Conservation (phyloP, 257 asterid species). For the Mentha longifolia region DNA sequence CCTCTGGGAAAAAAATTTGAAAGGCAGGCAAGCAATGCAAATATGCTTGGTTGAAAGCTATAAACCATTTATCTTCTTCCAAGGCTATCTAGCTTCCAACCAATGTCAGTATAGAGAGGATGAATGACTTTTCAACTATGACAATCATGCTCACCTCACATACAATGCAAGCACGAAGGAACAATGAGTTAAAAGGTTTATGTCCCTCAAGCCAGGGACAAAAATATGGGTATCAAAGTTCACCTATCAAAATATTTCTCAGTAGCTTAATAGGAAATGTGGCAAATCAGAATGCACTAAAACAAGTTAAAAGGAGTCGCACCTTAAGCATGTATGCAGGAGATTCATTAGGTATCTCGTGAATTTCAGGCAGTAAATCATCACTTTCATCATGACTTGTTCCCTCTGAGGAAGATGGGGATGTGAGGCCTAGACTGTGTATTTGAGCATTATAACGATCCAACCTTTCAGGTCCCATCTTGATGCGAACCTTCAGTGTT, state of each 20-base stretch:
- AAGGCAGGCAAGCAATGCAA: slow-evolving; percentile 6
- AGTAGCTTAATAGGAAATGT: not conserved
- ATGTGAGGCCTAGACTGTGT: slow-evolving; percentile 76
- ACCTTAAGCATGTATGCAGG: slow-evolving; percentile 69
- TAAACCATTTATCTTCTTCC: slow-evolving; percentile 8
- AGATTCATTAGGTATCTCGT: slow-evolving; percentile 54
- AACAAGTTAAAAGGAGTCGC: slow-evolving; percentile 30
- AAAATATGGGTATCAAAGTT: not conserved
- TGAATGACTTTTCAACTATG: slow-evolving; percentile 1
- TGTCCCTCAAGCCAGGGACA: not conserved
- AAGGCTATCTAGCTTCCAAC: slow-evolving; percentile 17
- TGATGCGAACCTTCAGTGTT: slow-evolving; percentile 71
- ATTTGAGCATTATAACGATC: slow-evolving; percentile 71
- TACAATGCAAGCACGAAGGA: not conserved
- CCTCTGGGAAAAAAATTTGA: not conserved
- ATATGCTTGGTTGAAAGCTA: slow-evolving; percentile 28
- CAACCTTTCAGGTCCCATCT: slow-evolving; percentile 65
- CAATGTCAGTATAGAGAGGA: slow-evolving; percentile 9
- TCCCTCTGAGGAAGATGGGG: slow-evolving; percentile 83
- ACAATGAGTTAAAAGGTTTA: not conserved
- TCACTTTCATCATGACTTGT: slow-evolving; percentile 69
- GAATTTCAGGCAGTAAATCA: slow-evolving; percentile 48
- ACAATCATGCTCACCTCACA: slow-evolving; percentile 16
- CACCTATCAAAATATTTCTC: slow-evolving; percentile 22
- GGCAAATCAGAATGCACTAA: slow-evolving; percentile 16